These are phyloP conservation scores for Verticillium zaregamsianum DNA, from an alignment of 2,329 filamentous ascomycete species.

Conservation along the genomic window DNA sequence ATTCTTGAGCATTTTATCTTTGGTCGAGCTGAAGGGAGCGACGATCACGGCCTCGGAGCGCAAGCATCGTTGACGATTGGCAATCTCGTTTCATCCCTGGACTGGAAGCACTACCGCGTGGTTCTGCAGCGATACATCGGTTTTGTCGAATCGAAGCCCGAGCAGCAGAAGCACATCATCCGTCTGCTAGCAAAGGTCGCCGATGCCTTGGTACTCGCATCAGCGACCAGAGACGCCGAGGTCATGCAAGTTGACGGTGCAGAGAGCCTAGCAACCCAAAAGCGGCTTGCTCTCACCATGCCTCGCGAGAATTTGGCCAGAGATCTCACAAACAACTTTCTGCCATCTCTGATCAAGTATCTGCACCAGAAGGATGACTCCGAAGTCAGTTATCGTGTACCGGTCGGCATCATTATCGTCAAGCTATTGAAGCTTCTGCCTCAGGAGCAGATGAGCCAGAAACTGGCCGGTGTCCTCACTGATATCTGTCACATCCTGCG, in stretches of 20 bases:
- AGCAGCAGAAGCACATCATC: constrained; percentile 81
- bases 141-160: constrained; percentile 75
- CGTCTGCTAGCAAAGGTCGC: constrained; percentile 76
- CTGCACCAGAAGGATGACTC: constrained; percentile 93
- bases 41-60: constrained; percentile 82
- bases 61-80: constrained; percentile 82
- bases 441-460: constrained; percentile 64
- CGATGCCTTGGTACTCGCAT: constrained; percentile 65
- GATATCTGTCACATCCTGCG: constrained; percentile 91
- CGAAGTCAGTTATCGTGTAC: constrained; percentile 87
- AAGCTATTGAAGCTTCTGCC: constrained; percentile 83
- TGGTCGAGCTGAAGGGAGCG: constrained; percentile 64
- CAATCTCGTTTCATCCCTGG: constrained; percentile 67
- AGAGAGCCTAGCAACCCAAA: constrained; percentile 7
- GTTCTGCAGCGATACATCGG: constrained; percentile 79
- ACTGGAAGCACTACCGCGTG: constrained; percentile 87
- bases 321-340: constrained; percentile 70
- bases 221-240: constrained; percentile 29
- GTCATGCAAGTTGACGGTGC: constrained; percentile 37
- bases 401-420: constrained; percentile 82
- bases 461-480: constrained; percentile 77
- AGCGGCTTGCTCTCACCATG: constrained; percentile 64
- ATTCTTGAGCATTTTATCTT: constrained; percentile 93
- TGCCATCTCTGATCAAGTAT: constrained; percentile 77
- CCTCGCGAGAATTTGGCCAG: constrained; percentile 61